Evolutionary conservation across 768 basidiomycete genomes (phyloP).

Genomic region (Boletus tomentosulus): DNA sequence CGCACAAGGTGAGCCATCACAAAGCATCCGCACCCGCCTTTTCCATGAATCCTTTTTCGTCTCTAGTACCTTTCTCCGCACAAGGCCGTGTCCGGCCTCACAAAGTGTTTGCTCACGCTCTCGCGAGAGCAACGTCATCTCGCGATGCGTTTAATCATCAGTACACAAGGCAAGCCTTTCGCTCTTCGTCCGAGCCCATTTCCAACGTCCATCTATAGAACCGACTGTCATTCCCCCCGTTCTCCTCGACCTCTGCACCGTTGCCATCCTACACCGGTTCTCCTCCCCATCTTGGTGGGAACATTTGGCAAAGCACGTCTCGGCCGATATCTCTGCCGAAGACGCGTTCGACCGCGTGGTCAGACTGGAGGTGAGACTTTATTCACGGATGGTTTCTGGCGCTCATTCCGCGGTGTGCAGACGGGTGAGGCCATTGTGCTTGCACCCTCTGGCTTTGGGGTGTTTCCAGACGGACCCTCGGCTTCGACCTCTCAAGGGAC

Average conservation of each 20-base stretch:
- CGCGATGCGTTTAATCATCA: conserved; percentile 68
- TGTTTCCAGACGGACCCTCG: conserved; percentile 30
- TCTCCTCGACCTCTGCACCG: conserved; percentile 61
- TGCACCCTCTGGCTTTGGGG: conserved; percentile 57
- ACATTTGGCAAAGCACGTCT: conserved; percentile 63
- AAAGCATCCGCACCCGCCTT: background rate
- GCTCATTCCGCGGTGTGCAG: conserved; percentile 30
- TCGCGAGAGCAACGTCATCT: conserved; percentile 69
- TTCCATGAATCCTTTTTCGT: background rate
- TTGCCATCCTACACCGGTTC: conserved; percentile 67
- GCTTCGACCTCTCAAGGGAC: background rate
- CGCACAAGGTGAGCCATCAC: conserved; percentile 54
- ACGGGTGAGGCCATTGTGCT: conserved; percentile 70
- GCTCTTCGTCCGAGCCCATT: background rate
- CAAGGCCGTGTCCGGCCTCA: conserved; percentile 47
- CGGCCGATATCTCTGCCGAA: conserved; percentile 52
- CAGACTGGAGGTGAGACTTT: conserved; percentile 48
- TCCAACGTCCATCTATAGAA: conserved; percentile 36
- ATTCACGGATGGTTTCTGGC: background rate
- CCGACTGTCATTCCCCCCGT: conserved; percentile 70
- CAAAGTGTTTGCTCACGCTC: conserved; percentile 52
- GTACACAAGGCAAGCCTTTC: conserved; percentile 56
- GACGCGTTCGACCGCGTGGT: conserved; percentile 68
- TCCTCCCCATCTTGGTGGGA: conserved; percentile 77
- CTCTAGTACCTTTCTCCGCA: conserved; percentile 54